phyloP scores from a whole-genome alignment of 2,329 filamentous ascomycete species.

The Lizonia empirigonia region DNA sequence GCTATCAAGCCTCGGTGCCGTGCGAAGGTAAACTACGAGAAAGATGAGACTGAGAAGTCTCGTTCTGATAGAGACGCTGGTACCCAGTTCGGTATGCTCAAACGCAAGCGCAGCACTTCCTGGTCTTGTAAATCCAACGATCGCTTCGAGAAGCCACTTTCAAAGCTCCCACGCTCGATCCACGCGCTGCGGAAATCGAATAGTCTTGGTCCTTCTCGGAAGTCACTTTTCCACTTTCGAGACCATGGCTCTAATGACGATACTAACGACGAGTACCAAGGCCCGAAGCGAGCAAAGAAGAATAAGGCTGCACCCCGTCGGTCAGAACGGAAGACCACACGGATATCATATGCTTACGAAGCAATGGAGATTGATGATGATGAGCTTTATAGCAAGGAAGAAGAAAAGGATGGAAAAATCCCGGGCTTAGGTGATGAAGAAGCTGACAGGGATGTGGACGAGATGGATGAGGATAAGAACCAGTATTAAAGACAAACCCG shows the following conservation, averaged over 20 bases:
- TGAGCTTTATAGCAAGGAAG: not conserved
- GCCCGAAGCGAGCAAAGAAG: slow-evolving; percentile 1
- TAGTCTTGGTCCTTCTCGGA: not conserved
- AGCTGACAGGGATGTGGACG: not conserved
- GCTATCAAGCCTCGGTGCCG: not conserved
- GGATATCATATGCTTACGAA: not conserved
- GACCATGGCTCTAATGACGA: not conserved
- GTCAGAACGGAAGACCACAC: not conserved
- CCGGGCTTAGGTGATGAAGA: not conserved
- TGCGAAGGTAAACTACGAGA: too few relatives aligned
- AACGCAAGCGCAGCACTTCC: not conserved
- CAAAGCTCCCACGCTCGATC: not conserved
- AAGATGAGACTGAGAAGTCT: not conserved
- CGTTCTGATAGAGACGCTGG: not conserved
- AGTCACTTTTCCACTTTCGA: not conserved
- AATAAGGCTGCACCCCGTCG: not conserved
- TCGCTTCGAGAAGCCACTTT: too few relatives aligned
- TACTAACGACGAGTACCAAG: slow-evolving; percentile 1
- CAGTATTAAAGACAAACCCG: too few relatives aligned
- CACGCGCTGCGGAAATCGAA: not conserved
- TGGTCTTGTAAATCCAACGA: too few relatives aligned
- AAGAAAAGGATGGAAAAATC: too few relatives aligned
- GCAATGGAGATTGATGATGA: not conserved
- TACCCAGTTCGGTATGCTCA: not conserved
- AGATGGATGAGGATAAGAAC: not conserved